A percentile compares a stretch with the other conserved stretches of the same genome.
Conservation (phyloP, 176 grass and related monocot genomes). For the Rhipidocladum racemiflorum region DNA sequence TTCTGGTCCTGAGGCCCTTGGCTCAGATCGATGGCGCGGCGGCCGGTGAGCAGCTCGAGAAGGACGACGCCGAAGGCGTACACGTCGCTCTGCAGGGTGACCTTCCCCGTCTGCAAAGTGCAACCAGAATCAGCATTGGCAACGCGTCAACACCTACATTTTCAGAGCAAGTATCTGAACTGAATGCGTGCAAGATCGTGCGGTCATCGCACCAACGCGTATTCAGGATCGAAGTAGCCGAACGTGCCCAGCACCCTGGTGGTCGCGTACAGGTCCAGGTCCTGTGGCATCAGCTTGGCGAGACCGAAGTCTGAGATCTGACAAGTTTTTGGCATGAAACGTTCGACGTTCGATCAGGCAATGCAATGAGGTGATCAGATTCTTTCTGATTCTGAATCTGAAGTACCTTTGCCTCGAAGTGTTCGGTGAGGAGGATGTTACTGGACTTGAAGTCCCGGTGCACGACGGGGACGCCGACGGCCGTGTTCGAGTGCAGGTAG, state of each 20-base stretch:
- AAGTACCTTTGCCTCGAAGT: conserved; percentile 96
- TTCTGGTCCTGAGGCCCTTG: conserved; percentile 77
- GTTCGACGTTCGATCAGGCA: background rate
- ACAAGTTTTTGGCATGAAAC: background rate
- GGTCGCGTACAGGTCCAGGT: conserved; percentile 71
- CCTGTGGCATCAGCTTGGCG: conserved; percentile 89
- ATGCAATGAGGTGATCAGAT: background rate
- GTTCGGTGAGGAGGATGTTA: conserved; percentile 76
- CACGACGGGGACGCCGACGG: conserved; percentile 82
- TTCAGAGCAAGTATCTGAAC: background rate
- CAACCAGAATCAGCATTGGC: background rate
- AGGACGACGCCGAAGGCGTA: conserved; percentile 98
- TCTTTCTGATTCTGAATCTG: conserved; percentile 6
- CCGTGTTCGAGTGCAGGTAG: conserved; percentile 82
- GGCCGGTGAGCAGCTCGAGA: conserved; percentile 93
- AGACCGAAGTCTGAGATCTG: conserved; percentile 97
- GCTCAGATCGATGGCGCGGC: conserved; percentile 87
- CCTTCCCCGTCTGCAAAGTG: conserved; percentile 76
- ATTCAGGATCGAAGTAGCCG: conserved; percentile 98
- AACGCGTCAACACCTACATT: background rate
- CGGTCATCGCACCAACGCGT: conserved; percentile 53
- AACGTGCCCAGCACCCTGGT: conserved; percentile 94
- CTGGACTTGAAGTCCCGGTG: conserved; percentile 99
- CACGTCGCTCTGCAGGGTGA: conserved; percentile 92
- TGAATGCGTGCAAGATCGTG: background rate